Evolutionary conservation across 139 green algal genomes (phyloP).

Genomic region (Tetraselmis striata): DNA sequence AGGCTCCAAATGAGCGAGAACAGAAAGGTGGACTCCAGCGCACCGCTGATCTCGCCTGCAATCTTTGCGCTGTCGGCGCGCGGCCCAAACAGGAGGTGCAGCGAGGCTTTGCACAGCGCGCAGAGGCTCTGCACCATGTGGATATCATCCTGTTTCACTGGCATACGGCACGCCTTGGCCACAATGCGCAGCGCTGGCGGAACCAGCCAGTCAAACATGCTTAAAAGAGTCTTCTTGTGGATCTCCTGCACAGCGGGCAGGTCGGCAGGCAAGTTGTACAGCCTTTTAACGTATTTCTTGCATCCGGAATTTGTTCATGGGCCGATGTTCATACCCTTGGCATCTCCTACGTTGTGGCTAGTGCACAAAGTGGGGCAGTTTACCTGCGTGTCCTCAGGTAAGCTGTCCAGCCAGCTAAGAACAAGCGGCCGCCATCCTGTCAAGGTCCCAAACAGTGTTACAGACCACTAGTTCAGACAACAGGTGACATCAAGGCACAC

Average conservation of each 20-base stretch:
- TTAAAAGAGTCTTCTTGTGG: conserved; percentile 30
- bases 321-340: conserved; percentile 59
- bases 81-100: background rate
- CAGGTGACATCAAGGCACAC: no score
- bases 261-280: conserved; percentile 42
- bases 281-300: conserved; percentile 46
- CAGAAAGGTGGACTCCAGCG: conserved; percentile 28
- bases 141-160: background rate
- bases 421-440: conserved; percentile 22
- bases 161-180: conserved; percentile 2
- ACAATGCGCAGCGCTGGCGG: background rate
- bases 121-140: background rate
- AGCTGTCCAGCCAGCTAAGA: conserved; percentile 19
- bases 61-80: background rate
- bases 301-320: conserved; percentile 44
- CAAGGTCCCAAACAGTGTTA: conserved; percentile 54
- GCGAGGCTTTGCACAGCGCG: background rate
- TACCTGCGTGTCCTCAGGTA: conserved; percentile 2
- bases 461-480: conserved; percentile 37
- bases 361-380: conserved; percentile 24
- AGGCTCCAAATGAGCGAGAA: conserved; percentile 44
- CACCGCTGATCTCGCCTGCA: conserved; percentile 7
- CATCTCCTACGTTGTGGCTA: conserved; percentile 48
- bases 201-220: background rate
- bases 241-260: conserved; percentile 38